A percentile compares a stretch with the other conserved stretches of the same genome.
These are phyloP conservation scores for Sechiopsis laciniata DNA, from an alignment of 306 rosid species.

Conservation along the genomic window DNA sequence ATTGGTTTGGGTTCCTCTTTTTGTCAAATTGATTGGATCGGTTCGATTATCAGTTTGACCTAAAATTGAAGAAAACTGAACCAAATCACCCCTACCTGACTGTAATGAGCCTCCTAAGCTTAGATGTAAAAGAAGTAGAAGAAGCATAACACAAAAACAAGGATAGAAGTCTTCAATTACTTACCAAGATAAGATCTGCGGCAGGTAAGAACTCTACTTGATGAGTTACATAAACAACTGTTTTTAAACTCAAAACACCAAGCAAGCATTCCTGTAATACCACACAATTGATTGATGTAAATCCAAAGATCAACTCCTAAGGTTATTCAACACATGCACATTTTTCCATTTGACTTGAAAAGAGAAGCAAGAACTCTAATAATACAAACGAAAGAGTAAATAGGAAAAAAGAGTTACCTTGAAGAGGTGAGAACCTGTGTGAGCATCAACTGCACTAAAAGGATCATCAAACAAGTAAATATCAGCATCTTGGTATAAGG, in stretches of 20 bases:
- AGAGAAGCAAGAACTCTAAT: background rate
- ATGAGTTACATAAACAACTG: slow-evolving; percentile 75
- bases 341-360: background rate
- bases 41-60: no score
- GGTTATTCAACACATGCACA: background rate
- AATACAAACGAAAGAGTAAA: background rate
- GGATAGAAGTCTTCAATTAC: slow-evolving; percentile 20
- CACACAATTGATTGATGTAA: background rate
- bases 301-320: background rate
- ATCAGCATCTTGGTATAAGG: slow-evolving; percentile 74
- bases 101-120: slow-evolving; percentile 7
- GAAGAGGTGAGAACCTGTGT: slow-evolving; percentile 85
- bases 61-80: no score
- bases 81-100: no score
- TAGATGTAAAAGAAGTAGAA: background rate
- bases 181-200: slow-evolving; percentile 75
- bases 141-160: background rate
- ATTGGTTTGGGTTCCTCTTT: no score
- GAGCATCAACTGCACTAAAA: slow-evolving; percentile 92
- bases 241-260: slow-evolving; percentile 62
- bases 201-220: slow-evolving; percentile 85
- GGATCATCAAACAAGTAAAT: slow-evolving; percentile 83
- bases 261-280: slow-evolving; percentile 65
- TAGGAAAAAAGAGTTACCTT: slow-evolving; percentile 33
- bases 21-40: no score